A percentile compares a stretch with the other conserved stretches of the same genome.
Conservation (phyloP, 1,284 basidiomycete species). For the Chalciporus sp. region DNA sequence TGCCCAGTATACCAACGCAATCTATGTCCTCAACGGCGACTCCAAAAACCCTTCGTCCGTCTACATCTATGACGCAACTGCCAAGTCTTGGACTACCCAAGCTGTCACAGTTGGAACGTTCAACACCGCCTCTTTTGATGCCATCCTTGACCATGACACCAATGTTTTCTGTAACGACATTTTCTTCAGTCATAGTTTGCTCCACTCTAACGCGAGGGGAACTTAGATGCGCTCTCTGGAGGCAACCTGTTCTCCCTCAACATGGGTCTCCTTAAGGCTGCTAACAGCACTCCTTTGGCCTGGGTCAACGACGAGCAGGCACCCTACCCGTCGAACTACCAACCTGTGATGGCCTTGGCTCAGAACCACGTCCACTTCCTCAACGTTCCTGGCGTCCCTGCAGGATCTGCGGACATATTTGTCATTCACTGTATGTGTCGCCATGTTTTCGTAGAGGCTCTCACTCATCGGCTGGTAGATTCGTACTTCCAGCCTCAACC, state of each 20-base stretch:
- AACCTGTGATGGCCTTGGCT: conserved; percentile 76
- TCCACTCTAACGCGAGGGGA: conserved; percentile 6
- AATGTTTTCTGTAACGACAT: conserved; percentile 70
- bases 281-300: conserved; percentile 52
- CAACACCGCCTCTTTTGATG: conserved; percentile 55
- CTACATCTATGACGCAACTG: conserved; percentile 68
- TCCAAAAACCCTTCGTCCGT: conserved; percentile 61
- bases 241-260: conserved; percentile 67
- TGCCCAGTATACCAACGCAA: conserved; percentile 66
- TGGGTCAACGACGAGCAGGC: conserved; percentile 66
- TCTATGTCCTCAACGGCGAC: conserved; percentile 82
- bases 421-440: conserved; percentile 79
- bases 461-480: conserved; percentile 43
- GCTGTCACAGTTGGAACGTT: conserved; percentile 50
- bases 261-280: conserved; percentile 62
- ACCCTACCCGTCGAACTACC: conserved; percentile 56
- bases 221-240: conserved; percentile 61
- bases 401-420: conserved; percentile 77
- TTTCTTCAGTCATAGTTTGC: background rate
- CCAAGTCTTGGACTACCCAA: conserved; percentile 70
- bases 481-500: conserved; percentile 79
- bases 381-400: conserved; percentile 63
- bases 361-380: conserved; percentile 84
- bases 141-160: conserved; percentile 88
- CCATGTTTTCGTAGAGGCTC: background rate